A percentile compares a stretch with the other conserved stretches of the same genome.
phyloP scores from a whole-genome alignment of 23 red algal species.

The Chondrus crispus region DNA sequence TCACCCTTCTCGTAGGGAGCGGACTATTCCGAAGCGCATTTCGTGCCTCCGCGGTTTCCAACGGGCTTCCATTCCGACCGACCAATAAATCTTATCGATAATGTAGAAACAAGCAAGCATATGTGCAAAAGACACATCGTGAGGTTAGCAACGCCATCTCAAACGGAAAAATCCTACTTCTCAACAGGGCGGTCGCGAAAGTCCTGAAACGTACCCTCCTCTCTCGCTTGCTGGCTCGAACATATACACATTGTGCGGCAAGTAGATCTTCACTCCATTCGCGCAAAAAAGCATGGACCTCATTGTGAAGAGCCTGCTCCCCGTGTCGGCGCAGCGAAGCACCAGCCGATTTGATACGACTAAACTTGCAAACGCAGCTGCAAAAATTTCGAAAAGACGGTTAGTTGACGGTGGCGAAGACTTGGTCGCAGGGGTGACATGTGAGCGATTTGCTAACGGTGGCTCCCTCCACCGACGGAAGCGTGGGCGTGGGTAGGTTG shows the following conservation, averaged over 20 bases:
- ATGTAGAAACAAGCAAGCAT: neutral
- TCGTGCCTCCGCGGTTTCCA: neutral
- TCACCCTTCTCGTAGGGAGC: constrained; percentile 26
- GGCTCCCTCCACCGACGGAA: too few species aligned
- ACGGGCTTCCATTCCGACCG: constrained; percentile 22
- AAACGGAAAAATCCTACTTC: too few species aligned
- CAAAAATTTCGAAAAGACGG: too few species aligned
- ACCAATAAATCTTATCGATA: constrained; percentile 11
- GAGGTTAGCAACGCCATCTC: too few species aligned
- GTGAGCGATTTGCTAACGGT: too few species aligned
- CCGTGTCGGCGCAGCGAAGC: constrained; percentile 46
- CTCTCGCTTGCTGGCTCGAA: constrained; percentile 11
- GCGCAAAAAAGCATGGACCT: constrained; percentile 9
- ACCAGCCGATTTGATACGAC: constrained; percentile 31
- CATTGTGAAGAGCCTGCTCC: constrained; percentile 14
- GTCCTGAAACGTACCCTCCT: neutral
- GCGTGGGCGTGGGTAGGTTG: too few species aligned
- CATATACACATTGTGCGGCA: constrained; percentile 10
- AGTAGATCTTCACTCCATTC: neutral
- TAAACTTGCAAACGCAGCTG: neutral
- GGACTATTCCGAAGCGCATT: neutral
- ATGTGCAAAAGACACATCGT: neutral
- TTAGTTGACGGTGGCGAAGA: too few species aligned
- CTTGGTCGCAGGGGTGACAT: too few species aligned
- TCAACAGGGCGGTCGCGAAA: neutral